Percentiles rank a stretch among this genome's conserved stretches.
Conservation (phyloP, 495 filamentous ascomycete genomes). For the Pyrenula aspistea region DNA sequence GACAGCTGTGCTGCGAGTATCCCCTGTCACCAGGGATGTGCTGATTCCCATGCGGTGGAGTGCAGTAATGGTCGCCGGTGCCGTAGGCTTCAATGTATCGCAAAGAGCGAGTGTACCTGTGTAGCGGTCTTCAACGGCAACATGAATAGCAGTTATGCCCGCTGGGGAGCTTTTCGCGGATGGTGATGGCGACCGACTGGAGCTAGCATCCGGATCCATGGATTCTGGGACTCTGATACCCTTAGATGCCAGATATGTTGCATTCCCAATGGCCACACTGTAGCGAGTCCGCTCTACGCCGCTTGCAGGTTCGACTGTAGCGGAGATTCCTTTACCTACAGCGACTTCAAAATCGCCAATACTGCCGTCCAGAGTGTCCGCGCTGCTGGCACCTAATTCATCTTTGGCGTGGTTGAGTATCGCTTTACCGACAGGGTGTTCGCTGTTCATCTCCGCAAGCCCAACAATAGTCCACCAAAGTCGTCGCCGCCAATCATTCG, state of each 20-base stretch:
- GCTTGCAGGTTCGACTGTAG: constrained; percentile 64
- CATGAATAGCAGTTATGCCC: constrained; percentile 82
- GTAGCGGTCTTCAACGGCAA: constrained; percentile 72
- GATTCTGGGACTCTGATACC: constrained; percentile 52
- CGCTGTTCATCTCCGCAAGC: constrained; percentile 82
- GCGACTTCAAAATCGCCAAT: constrained; percentile 73
- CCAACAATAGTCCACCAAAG: constrained; percentile 95
- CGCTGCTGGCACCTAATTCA: constrained; percentile 57
- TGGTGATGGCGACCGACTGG: constrained; percentile 9
- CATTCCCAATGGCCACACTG: constrained; percentile 72
- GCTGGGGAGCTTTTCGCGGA: constrained; percentile 14
- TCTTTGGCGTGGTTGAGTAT: constrained; percentile 62
- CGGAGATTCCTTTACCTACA: constrained; percentile 78
- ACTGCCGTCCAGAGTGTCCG: constrained; percentile 67
- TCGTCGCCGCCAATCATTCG: constrained; percentile 51
- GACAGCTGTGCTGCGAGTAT: constrained; percentile 69
- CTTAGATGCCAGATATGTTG: constrained; percentile 57
- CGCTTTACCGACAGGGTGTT: constrained; percentile 88
- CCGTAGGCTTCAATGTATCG: constrained; percentile 82
- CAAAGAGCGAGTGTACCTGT: constrained; percentile 71
- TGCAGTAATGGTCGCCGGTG: constrained; percentile 71
- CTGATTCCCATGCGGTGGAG: constrained; percentile 73
- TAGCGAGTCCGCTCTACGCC: constrained; percentile 55
- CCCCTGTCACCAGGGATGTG: constrained; percentile 86
- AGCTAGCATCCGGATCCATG: constrained; percentile 30